A percentile compares a stretch with the other conserved stretches of the same genome.
Conservation (phyloP, 23 red algal species). For the Agarophyton chilense region DNA sequence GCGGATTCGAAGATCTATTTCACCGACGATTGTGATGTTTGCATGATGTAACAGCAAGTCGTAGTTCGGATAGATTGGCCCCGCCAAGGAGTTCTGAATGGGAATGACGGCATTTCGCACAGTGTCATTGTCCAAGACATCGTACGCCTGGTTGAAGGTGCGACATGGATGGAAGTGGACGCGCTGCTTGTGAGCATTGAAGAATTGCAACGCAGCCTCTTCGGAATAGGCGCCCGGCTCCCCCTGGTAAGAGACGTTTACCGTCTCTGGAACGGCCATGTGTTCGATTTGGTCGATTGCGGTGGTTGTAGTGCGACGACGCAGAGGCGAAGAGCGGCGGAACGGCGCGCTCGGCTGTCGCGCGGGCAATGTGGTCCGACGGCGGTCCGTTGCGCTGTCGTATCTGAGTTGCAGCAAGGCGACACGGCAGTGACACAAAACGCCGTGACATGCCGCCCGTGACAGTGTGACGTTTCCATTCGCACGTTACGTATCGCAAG, state of each 20-base stretch:
- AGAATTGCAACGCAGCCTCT: constrained; percentile 82
- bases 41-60: constrained; percentile 81
- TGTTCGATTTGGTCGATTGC: too few species aligned
- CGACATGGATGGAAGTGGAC: constrained; percentile 64
- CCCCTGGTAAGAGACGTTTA: constrained; percentile 89
- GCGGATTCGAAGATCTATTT: constrained; percentile 88
- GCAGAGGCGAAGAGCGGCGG: too few species aligned
- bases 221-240: constrained; percentile 95
- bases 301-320: too few species aligned
- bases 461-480: too few species aligned
- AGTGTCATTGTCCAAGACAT: constrained; percentile 34
- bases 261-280: background rate
- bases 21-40: constrained; percentile 85
- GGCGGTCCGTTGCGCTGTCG: too few species aligned
- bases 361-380: too few species aligned
- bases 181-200: background rate
- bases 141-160: constrained; percentile 68
- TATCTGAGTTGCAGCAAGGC: too few species aligned
- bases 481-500: too few species aligned
- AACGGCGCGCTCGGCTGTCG: too few species aligned
- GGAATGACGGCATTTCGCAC: constrained; percentile 76
- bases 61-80: constrained; percentile 92
- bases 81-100: constrained; percentile 95
- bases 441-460: too few species aligned
- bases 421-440: too few species aligned